Base-by-base conservation (phyloP, 768 basidiomycete species). In the Pisolithus orientalis region DNA sequence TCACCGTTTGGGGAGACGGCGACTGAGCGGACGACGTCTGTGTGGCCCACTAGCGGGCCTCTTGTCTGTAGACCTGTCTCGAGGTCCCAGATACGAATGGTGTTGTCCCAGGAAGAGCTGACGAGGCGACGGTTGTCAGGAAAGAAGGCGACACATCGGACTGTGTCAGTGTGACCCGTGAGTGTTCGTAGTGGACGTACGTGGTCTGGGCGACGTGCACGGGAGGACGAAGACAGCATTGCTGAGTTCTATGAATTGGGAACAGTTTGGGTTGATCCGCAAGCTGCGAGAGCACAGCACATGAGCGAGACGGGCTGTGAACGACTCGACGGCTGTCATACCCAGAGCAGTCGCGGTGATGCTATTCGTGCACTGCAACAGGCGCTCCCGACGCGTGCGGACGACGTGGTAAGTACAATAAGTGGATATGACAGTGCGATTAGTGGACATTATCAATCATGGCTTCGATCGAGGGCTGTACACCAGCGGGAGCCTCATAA, bases 101-200 rank as follows among this genome's bases (percentile, higher is more conserved):
- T 44, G 53, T 58, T 61, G 55, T 65, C 64, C 57, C 61, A 57
- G 3, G 64, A 65, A 0, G 61, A 59, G 54, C 54, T 62, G 53
- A 40, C 64, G 8, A 62, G 49, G 46, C 51, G 64, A 17, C 51
- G 63, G 54, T 48, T 53, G 21, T 67, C 65, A 5, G 61, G 63
- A 47, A 65, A 65, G 59, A 65, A 66, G 34, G 62, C 63, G 49
- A 67, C 53, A 16, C 50, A 60, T 28, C 63, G 49, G 46, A 65
- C 65, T 16, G 59, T 57, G 52, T 63, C 61, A 6, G 53, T 58
- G 52, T 65, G 65, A 1, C 63, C 65, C 70, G 75, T 40, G 73
- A 65, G 17, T 0, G 64, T 66, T 9, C 57, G 54, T 1, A 63
- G 51, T 5, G 62, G 64, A 10, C 64, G 62, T 6, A 57, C 62